phyloP scores from a whole-genome alignment of 345 rosid species.

The Reutealis trisperma region DNA sequence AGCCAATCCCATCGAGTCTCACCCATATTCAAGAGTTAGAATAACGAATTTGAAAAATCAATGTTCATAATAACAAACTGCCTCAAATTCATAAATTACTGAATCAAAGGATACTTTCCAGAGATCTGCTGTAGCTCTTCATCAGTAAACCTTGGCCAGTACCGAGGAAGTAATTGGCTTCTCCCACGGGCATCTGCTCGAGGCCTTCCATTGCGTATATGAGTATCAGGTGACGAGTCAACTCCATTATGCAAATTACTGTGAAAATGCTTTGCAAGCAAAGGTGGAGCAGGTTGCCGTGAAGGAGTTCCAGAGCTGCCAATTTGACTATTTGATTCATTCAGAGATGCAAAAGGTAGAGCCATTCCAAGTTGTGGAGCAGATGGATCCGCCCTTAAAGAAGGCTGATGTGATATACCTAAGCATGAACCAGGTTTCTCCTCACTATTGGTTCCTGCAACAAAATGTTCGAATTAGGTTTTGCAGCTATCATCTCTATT shows the following conservation, averaged over 20 bases:
- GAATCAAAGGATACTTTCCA: constrained; percentile 83
- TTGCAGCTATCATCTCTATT: constrained; percentile 8
- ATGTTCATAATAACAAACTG: background rate
- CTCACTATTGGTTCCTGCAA: constrained; percentile 53
- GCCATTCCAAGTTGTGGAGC: constrained; percentile 48
- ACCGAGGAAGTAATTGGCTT: constrained; percentile 72
- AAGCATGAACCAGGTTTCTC: constrained; percentile 47
- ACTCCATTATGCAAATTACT: constrained; percentile 52
- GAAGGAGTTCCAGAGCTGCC: constrained; percentile 47
- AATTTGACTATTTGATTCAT: constrained; percentile 57
- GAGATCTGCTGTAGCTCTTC: constrained; percentile 69
- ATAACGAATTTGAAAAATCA: background rate
- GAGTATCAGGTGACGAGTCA: constrained; percentile 52
- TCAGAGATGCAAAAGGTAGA: constrained; percentile 44
- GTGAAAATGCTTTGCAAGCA: constrained; percentile 46
- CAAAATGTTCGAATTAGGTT: constrained; percentile 18
- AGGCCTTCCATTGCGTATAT: constrained; percentile 55
- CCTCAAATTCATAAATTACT: background rate
- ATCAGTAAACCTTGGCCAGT: constrained; percentile 79
- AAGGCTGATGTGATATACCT: constrained; percentile 45
- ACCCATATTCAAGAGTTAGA: constrained; percentile 4
- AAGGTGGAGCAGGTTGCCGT: constrained; percentile 45
- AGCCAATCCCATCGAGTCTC: background rate
- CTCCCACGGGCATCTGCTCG: constrained; percentile 67
- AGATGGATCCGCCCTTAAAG: constrained; percentile 58